phyloP scores from a whole-genome alignment of 345 rosid species.

The Anacardium occidentale region DNA sequence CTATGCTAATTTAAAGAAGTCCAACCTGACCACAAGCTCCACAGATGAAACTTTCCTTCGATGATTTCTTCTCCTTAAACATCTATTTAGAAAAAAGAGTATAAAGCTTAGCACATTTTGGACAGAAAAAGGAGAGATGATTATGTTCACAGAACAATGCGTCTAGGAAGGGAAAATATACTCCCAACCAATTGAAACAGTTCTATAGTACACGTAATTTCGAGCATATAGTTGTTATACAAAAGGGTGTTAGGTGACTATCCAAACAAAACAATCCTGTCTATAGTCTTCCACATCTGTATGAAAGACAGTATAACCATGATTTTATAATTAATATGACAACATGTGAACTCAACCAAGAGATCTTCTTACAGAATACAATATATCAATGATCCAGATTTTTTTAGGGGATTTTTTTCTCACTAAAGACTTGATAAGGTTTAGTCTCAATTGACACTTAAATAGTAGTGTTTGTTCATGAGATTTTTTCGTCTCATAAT shows the following conservation, averaged over 20 bases:
- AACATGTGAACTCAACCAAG: background rate
- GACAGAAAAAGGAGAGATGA: conserved; percentile 1
- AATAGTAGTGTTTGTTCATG: background rate
- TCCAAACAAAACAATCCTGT: background rate
- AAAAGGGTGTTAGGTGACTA: background rate
- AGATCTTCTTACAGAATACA: too few species aligned
- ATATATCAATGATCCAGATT: too few species aligned
- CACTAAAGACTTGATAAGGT: too few species aligned
- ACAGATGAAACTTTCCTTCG: conserved; percentile 87
- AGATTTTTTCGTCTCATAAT: too few species aligned
- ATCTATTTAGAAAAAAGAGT: conserved; percentile 36
- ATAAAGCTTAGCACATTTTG: background rate
- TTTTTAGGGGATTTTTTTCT: too few species aligned
- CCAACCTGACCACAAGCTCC: conserved; percentile 97
- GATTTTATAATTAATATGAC: background rate
- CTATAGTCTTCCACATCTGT: background rate
- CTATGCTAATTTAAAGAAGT: conserved; percentile 8
- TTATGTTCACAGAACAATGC: conserved; percentile 10
- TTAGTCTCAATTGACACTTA: too few species aligned
- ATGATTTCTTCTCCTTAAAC: conserved; percentile 93
- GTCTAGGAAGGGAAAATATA: background rate
- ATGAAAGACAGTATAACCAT: background rate
- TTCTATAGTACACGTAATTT: background rate
- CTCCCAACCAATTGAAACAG: background rate
- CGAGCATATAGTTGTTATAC: background rate